Evolutionary conservation across 306 rosid genomes (phyloP), one percentile per base, ranked within the genome.

Genomic region (Herpetospermum pedunculosum): DNA sequence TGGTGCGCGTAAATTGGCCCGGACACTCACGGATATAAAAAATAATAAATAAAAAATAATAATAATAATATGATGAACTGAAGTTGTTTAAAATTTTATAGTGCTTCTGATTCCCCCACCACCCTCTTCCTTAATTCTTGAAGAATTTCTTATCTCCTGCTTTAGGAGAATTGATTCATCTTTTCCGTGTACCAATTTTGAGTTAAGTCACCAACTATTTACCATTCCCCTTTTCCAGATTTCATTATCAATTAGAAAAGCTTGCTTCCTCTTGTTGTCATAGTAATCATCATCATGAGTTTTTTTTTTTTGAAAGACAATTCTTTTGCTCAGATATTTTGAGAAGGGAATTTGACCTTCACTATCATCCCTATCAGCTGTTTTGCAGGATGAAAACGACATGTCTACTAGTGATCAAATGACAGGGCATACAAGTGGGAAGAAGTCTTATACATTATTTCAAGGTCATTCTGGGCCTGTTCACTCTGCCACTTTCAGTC

Each of bases 381-480:
- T 70, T 80, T 82, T 76, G 78, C 99, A 88, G 86, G 90, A 78
- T 81, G 99, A 91, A 77, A 83, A 82, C 80, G 95, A 85, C 38
- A 78, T 85, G 25, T 49, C 87, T 69, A 84, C 86, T 38, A 85
- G 80, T 63, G 94, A 87, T 65, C 96, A 86, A 77, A 29, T 72
- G 76, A 72, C 77, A 15, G 96, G 88, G 30, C 76, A 84, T 85
- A 73, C 83, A 74, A 79, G 91, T 2, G 88, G 88, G 65, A 91
- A 85, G 83, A 83, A 87, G 67, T 82, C 88, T 65, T 94, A 89
- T 80, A 88, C 96, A 10, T 78, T 89, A 70, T 89, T 88, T 88
- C 99, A 89, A 80, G 99, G 97, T 84, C 99, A 89, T 83, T 89
- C 99, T 4, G 99, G 99, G 77, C 96, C 99, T 49, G 92, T 94